Conservation (phyloP, 352 stramenopile genomes). For the Pythium scleroteichum region DNA sequence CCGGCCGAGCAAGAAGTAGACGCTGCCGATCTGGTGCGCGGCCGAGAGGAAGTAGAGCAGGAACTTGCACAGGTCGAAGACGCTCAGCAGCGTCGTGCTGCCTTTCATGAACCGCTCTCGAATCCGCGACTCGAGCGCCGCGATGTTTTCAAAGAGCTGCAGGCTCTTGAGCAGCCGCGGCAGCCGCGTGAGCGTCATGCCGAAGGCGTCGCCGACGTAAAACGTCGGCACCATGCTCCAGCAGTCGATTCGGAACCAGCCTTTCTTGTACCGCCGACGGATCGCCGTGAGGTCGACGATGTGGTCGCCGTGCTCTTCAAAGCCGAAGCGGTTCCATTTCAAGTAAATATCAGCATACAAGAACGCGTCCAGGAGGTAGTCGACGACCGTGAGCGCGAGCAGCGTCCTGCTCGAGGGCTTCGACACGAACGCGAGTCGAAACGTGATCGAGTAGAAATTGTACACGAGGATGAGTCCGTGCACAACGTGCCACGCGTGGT, state of each 20-base stretch:
- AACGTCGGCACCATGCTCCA: slow-evolving; percentile 30
- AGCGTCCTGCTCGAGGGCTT: slow-evolving; percentile 1
- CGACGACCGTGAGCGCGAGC: slow-evolving; percentile 14
- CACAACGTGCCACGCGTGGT: slow-evolving; percentile 37
- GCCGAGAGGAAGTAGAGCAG: slow-evolving; percentile 29
- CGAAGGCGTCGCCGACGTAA: slow-evolving; percentile 21
- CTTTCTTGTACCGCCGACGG: slow-evolving; percentile 25
- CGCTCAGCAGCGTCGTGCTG: slow-evolving; percentile 22
- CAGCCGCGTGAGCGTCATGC: slow-evolving; percentile 20
- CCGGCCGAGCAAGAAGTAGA: slow-evolving; percentile 31
- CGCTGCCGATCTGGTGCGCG: slow-evolving; percentile 30
- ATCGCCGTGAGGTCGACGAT: slow-evolving; percentile 22
- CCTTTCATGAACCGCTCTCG: slow-evolving; percentile 28
- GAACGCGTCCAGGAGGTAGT: slow-evolving; percentile 26
- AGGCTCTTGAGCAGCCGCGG: slow-evolving; percentile 27
- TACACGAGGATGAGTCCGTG: slow-evolving; percentile 43
- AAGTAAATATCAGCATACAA: slow-evolving; percentile 30
- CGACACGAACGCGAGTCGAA: slow-evolving; percentile 30
- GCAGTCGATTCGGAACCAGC: slow-evolving; percentile 27
- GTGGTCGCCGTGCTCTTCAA: slow-evolving; percentile 23
- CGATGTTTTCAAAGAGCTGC: slow-evolving; percentile 23
- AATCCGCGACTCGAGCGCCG: slow-evolving; percentile 27
- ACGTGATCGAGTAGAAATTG: slow-evolving; percentile 39
- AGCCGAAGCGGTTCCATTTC: slow-evolving; percentile 29
- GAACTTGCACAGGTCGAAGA: slow-evolving; percentile 39